Evolutionary conservation across 1,284 basidiomycete genomes (phyloP).

Genomic region (Amylostereum areolatum): DNA sequence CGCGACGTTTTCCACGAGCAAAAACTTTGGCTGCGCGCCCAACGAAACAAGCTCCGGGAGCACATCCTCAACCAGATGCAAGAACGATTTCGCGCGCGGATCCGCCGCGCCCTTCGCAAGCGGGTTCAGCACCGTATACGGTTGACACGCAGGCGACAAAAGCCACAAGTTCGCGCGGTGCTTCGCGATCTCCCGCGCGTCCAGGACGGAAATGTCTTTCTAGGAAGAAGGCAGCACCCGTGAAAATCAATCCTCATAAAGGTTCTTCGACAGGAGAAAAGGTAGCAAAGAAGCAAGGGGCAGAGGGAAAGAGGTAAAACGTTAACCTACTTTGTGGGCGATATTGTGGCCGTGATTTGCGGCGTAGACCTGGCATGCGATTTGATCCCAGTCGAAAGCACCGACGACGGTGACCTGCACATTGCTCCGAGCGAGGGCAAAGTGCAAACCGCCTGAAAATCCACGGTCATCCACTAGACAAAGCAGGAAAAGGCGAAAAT

Average conservation of each 20-base stretch:
- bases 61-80: constrained; percentile 60
- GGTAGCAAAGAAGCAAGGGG: not conserved
- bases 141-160: constrained; percentile 74
- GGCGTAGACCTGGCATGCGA: constrained; percentile 59
- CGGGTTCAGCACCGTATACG: constrained; percentile 73
- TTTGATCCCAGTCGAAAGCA: constrained; percentile 76
- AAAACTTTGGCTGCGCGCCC: constrained; percentile 41
- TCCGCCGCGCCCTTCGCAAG: constrained; percentile 61
- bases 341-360: constrained; percentile 44
- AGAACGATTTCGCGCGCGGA: constrained; percentile 69
- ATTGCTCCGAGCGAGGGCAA: constrained; percentile 51
- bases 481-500: constrained; percentile 2
- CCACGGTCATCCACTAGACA: not conserved
- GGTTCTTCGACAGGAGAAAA: not conserved
- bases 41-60: constrained; percentile 48
- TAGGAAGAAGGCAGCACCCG: constrained; percentile 18
- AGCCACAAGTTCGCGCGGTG: constrained; percentile 58
- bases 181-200: constrained; percentile 39
- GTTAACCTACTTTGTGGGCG: constrained; percentile 42
- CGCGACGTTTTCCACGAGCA: constrained; percentile 74
- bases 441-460: constrained; percentile 58
- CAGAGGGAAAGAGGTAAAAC: not conserved
- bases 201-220: constrained; percentile 59
- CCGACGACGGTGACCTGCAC: constrained; percentile 40
- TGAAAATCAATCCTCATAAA: not conserved